These are phyloP conservation scores for Podaxis sp. DNA, from an alignment of 768 basidiomycete species.

Conservation along the genomic window DNA sequence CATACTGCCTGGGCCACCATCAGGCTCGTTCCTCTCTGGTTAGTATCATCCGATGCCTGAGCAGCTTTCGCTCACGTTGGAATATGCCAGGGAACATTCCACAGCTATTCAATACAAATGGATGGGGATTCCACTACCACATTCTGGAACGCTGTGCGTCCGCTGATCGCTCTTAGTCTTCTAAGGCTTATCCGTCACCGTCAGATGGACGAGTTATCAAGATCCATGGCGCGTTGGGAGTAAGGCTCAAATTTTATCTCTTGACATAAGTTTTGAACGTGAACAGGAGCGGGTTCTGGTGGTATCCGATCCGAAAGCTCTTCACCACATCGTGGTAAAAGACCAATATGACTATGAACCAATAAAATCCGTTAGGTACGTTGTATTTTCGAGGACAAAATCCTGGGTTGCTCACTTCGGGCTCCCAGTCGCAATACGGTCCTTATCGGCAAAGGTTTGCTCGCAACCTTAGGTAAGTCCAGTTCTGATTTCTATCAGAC, in stretches of 20 bases:
- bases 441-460: constrained; percentile 22
- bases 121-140: constrained; percentile 36
- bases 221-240: constrained; percentile 35
- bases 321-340: constrained; percentile 46
- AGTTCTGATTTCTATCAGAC: too few species aligned
- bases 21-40: constrained; percentile 2
- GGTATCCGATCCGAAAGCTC: constrained; percentile 42
- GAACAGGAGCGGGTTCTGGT: constrained; percentile 33
- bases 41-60: neutral
- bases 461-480: constrained; percentile 19
- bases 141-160: constrained; percentile 33
- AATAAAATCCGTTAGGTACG: constrained; percentile 18
- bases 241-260: constrained; percentile 19
- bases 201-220: constrained; percentile 33
- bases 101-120: constrained; percentile 31
- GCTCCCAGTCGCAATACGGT: neutral
- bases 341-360: constrained; percentile 31
- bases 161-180: too few species aligned
- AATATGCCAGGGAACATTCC: constrained; percentile 31
- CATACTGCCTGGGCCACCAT: constrained; percentile 1
- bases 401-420: too few species aligned
- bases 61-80: neutral
- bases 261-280: neutral
- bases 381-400: constrained; percentile 1
- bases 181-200: too few species aligned